Evolutionary conservation across 1,284 basidiomycete species (phyloP).

Genomic region (Puccinia polysora): DNA sequence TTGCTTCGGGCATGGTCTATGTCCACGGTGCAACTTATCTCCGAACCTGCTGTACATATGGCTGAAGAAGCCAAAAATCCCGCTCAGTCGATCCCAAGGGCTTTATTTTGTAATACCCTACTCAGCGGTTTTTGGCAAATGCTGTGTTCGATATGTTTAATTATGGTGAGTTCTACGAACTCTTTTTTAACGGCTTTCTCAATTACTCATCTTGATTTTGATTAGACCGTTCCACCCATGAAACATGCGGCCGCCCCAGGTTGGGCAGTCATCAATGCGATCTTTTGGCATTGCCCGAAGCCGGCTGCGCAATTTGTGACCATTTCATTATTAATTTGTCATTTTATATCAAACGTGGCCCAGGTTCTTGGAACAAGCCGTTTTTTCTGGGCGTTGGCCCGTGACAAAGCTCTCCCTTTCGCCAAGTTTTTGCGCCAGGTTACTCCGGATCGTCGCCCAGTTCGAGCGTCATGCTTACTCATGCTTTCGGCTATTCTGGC

Average conservation of each 20-base stretch:
- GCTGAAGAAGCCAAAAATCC: constrained; percentile 38
- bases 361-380: constrained; percentile 28
- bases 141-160: constrained; percentile 3
- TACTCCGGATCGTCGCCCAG: constrained; percentile 4
- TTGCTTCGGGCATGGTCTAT: constrained; percentile 1
- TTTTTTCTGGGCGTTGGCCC: constrained; percentile 42
- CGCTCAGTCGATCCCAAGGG: constrained; percentile 4
- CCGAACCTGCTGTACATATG: constrained; percentile 33
- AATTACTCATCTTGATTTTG: neutral
- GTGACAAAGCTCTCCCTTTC: constrained; percentile 35
- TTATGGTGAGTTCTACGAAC: neutral
- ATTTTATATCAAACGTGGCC: constrained; percentile 12
- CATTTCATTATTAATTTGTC: neutral
- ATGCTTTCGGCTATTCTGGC: neutral
- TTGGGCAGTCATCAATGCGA: constrained; percentile 16
- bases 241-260: neutral
- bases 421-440: constrained; percentile 16
- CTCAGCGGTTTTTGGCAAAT: constrained; percentile 2
- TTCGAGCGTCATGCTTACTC: constrained; percentile 16
- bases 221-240: constrained; percentile 22
- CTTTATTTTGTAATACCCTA: constrained; percentile 7
- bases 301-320: constrained; percentile 27
- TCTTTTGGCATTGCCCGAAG: constrained; percentile 32
- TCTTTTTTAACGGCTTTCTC: neutral
- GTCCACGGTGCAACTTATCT: neutral